Evolutionary conservation across 106 monocot species (phyloP).

Genomic region (Phalaenopsis equestris): DNA sequence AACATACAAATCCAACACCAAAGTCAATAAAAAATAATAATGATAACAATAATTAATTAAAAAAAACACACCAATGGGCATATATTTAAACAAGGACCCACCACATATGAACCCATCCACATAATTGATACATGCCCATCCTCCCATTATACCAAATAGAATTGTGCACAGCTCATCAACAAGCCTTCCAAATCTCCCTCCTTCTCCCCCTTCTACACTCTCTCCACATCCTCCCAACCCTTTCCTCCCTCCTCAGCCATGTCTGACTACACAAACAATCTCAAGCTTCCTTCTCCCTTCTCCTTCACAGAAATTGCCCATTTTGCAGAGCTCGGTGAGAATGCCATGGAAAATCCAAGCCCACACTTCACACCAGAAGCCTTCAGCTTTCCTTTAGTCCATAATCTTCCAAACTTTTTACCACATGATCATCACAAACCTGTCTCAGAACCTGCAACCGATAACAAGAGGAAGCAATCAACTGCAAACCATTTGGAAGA

Average conservation of each 20-base stretch:
- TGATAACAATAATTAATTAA: no score
- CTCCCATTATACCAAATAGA: conserved; percentile 1
- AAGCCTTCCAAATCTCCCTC: background rate
- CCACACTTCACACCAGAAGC: conserved; percentile 4
- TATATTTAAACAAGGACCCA: conserved; percentile 8
- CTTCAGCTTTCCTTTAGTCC: conserved; percentile 5
- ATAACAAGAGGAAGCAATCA: conserved; percentile 18
- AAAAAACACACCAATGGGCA: background rate
- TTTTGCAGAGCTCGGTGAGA: conserved; percentile 16
- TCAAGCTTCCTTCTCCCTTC: conserved; percentile 10
- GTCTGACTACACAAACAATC: conserved; percentile 12
- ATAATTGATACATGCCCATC: background rate
- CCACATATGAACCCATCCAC: background rate
- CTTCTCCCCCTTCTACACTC: conserved; percentile 1
- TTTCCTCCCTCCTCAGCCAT: conserved; percentile 12
- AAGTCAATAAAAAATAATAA: no score
- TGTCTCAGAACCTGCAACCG: background rate
- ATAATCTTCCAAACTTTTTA: no score
- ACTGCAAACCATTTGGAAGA: conserved; percentile 8
- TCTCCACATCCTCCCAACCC: background rate
- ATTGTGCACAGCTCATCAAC: background rate
- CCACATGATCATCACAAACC: background rate
- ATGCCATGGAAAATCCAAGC: conserved; percentile 11
- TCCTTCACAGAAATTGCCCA: conserved; percentile 23
- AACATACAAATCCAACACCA: conserved; percentile 6